Base-by-base conservation (phyloP, 192 early-diverging fungal species). In the Diversispora eburnea region DNA sequence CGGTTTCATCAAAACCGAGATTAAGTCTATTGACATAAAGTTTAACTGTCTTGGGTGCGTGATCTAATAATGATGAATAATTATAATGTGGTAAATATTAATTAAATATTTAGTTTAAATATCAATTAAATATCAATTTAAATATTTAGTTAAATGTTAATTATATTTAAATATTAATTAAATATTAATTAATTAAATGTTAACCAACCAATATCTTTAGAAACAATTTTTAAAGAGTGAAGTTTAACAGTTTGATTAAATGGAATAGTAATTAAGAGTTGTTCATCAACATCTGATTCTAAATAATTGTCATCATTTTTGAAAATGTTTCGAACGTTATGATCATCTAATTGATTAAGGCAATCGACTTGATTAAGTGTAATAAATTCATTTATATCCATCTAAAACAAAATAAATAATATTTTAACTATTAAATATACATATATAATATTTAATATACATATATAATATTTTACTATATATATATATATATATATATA, bases 211-310 rank as follows among this genome's bases (percentile, higher is more conserved):
- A 74, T 70, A 75, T 80, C 81, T 45, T 78, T 82, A 9, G 83
- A 78, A 15, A 84, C 75, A 58, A 92, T 82, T 68, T 87, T 88
- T 55, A 92, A 55, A 3, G 89, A 89, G 76, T 91, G 88, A 55
- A 92, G 22, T 76, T 91, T 91, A 46, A 92, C 85, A 45, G 89
- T 78, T 84, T 96, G 93, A 78, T 92, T 95, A 77, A 98, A 98
- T 22, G 91, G 87, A 62, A 98, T 80, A 39, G 86, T 85, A 46
- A 97, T 85, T 49, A 98, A 90, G 55, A 98, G 80, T 74, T 98
- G 96, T 84, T 97, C 96, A 78, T 98, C 96, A 1, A 93, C 93
- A 82, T 98, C 96, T 80, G 89, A 92, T 77, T 98, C 92, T 59
- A 98, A 77, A 58, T 81, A 88, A 3, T 85, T 79, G 10, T 86